Evolutionary conservation across 2,329 filamentous ascomycete species (phyloP), one percentile per base, ranked within the genome.

Genomic region (Beauveria sp.): DNA sequence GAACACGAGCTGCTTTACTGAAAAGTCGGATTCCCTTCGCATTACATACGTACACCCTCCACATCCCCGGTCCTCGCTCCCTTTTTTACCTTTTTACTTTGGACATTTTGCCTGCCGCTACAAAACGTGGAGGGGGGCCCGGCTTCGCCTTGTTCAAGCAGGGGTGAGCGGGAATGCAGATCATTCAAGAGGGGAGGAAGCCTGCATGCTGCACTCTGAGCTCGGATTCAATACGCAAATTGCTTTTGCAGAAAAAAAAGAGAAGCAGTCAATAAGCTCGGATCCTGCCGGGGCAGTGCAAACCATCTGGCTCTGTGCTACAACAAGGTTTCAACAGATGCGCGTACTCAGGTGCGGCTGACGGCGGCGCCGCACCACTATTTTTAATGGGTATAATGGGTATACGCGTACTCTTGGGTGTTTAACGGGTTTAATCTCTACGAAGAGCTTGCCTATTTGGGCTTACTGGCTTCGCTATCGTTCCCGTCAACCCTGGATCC

Each of bases 281-380:
- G 45, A 16, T 24, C 22, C 20, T 47, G 26, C 47, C 24, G 24
- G 10, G 47, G 47, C 47, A 12, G 47, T 50, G 47, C 47, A 50
- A 38, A 16, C 34, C n/a, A 47, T n/a, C 42, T 43, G n/a, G 42
- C 42, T 20, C 18, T 43, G 16, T 43, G 42, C 42, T 7, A 18
- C 42, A 46, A 22, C 22, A 54, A 54, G 24, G 52, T 54, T 52
- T 54, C 20, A 16, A 38, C n/a, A 46, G 42, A 56, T 56, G 22
- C 53, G 42, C 53, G 42, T 46, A 46, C 30, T 56, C n/a, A 26
- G 53, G 40, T 56, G 42, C 26, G 53, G 53, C 53, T 56, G 53
- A 46, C 22, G 9, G 22, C 22, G 22, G 22, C 12, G 16, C 14
- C 28, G 20, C 30, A 53, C 24, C 47, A n/a, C 18, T 56, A 56